Percentiles rank a stretch among this genome's conserved stretches.
Conservation (phyloP, 2,329 filamentous ascomycete genomes). For the Talaromyces pinophilus region DNA sequence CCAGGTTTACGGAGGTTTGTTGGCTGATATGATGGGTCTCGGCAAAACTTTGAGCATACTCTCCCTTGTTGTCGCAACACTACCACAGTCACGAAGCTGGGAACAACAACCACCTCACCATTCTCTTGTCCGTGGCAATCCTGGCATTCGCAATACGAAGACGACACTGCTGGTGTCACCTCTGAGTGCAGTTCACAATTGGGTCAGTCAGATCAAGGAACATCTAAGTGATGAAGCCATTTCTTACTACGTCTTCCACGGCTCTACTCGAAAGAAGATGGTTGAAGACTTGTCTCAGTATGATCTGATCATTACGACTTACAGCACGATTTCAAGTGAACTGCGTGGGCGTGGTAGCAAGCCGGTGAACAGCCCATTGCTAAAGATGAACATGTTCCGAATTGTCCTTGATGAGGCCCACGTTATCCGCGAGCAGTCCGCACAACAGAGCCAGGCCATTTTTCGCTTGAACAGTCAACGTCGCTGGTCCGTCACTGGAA, state of each 20-base stretch:
- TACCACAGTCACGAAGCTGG: conserved; percentile 65
- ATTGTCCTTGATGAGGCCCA: conserved; percentile 95
- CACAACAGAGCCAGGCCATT: conserved; percentile 80
- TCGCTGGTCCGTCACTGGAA: conserved; percentile 96
- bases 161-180: conserved; percentile 86
- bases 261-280: conserved; percentile 71
- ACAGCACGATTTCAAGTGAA: conserved; percentile 83
- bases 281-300: conserved; percentile 67
- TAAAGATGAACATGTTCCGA: conserved; percentile 85
- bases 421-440: conserved; percentile 82
- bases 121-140: conserved; percentile 34
- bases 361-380: conserved; percentile 61
- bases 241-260: conserved; percentile 83
- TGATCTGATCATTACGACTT: conserved; percentile 90
- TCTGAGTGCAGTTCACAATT: conserved; percentile 87
- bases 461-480: conserved; percentile 76
- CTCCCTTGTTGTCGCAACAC: conserved; percentile 69
- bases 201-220: conserved; percentile 86
- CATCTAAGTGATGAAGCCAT: conserved; percentile 69
- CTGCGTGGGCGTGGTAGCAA: conserved; percentile 66
- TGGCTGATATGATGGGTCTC: conserved; percentile 88
- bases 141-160: conserved; percentile 63
- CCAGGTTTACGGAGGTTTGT: conserved; percentile 70
- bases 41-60: conserved; percentile 85
- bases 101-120: conserved; percentile 53